phyloP scores from a whole-genome alignment of 768 basidiomycete genomes.

The Rhodotorula graminis region DNA sequence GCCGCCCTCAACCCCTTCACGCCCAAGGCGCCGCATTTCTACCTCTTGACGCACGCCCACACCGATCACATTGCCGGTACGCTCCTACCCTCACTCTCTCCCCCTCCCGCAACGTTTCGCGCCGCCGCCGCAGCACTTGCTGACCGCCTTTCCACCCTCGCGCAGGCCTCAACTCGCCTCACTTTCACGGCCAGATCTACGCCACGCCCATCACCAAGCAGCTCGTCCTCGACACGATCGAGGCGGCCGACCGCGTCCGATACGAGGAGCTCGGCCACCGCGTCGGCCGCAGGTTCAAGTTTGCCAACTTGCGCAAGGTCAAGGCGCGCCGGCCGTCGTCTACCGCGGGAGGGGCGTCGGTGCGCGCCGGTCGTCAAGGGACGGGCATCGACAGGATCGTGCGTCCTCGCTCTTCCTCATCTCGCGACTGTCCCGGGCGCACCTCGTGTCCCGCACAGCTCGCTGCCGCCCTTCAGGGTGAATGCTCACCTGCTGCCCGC shows the following conservation, averaged over 20 bases:
- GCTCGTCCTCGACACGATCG: slow-evolving; percentile 58
- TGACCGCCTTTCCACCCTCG: not conserved
- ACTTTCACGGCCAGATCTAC: slow-evolving; percentile 65
- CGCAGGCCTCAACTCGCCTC: slow-evolving; percentile 64
- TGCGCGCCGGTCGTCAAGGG: slow-evolving; percentile 65
- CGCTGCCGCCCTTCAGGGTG: too few species aligned
- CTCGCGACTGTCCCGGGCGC: too few species aligned
- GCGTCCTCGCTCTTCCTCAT: too few species aligned
- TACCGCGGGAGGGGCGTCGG: too few species aligned
- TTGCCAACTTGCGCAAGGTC: slow-evolving; percentile 70
- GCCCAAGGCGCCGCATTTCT: slow-evolving; percentile 50
- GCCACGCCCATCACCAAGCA: slow-evolving; percentile 80
- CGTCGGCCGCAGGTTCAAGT: slow-evolving; percentile 55
- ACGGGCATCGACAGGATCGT: slow-evolving; percentile 40
- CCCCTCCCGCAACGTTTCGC: too few species aligned
- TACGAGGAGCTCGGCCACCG: slow-evolving; percentile 54
- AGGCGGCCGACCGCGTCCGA: slow-evolving; percentile 59
- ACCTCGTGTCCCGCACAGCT: too few species aligned
- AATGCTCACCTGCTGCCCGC: too few species aligned
- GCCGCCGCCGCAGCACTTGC: too few species aligned
- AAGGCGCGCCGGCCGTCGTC: slow-evolving; percentile 50
- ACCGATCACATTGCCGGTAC: slow-evolving; percentile 65
- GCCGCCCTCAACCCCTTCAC: slow-evolving; percentile 48
- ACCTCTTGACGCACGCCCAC: slow-evolving; percentile 85
- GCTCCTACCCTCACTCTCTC: not conserved